Conservation (phyloP, 345 rosid species). For the Eucalyptus leucophloia region DNA sequence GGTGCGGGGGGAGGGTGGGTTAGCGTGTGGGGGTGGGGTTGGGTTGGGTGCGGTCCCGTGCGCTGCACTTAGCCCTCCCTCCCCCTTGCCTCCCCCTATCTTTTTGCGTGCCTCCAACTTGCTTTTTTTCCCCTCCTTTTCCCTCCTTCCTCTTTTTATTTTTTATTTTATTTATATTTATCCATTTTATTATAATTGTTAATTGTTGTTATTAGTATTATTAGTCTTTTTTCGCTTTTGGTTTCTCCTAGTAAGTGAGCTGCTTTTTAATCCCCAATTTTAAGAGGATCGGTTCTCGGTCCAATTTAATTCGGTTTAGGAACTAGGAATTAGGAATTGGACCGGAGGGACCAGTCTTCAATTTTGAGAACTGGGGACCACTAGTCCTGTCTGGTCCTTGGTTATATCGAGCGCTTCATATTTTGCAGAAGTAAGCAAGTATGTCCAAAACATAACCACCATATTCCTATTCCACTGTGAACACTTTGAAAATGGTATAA, state of each 20-base stretch:
- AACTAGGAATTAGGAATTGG: accelerated
- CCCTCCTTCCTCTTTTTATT: neutral
- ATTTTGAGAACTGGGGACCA: too few relatives aligned
- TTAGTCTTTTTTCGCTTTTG: neutral
- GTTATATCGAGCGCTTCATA: too few relatives aligned
- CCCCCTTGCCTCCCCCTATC: too few relatives aligned
- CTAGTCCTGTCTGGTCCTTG: accelerated
- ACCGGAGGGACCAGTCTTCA: accelerated
- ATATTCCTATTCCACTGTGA: neutral
- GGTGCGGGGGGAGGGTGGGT: neutral
- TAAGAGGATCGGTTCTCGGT: too few relatives aligned
- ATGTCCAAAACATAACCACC: too few relatives aligned
- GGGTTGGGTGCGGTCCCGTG: neutral
- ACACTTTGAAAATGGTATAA: neutral
- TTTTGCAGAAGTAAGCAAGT: too few relatives aligned
- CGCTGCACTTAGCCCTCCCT: neutral
- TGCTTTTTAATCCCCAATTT: accelerated
- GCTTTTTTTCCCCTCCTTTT: neutral
- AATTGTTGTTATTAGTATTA: accelerated
- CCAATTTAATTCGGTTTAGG: accelerated
- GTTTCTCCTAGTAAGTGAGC: neutral
- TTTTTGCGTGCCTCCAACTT: neutral
- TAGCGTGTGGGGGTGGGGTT: neutral
- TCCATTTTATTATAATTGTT: too few relatives aligned
- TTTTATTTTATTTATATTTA: accelerated